Evolutionary conservation across 2,329 filamentous ascomycete species (phyloP), one percentile per base, ranked within the genome.

Genomic region (Beauveria bassiana): DNA sequence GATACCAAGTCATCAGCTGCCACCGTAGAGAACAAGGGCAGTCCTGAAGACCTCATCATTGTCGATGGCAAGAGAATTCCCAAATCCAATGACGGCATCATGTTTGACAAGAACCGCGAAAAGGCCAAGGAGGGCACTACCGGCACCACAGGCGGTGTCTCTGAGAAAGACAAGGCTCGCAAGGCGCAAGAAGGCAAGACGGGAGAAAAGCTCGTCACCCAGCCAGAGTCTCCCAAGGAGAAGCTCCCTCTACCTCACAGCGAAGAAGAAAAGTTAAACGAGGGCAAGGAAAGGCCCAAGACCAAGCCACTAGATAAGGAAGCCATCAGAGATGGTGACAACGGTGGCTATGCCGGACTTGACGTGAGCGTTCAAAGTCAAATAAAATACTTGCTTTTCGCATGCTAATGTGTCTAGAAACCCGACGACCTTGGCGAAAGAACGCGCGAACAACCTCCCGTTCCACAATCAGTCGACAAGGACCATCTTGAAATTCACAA

Each of bases 61-160:
- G 73, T 85, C 50, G 81, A 86, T 59, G 85, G 84, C 66, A 81
- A 81, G 69, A 83, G 81, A 72, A 85, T 87, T 24, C 84, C 85
- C 31, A 78, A 85, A 65, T 78, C 77, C 64, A 86, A 87, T 67
- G 86, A 96, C 71, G 91, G 93, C 46, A 91, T 97, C 62, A 97
- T 97, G 93, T 90, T 96, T 70, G 93, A 97, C 73, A 90, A 88
- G 65, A 83, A 89, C 71, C 81, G 91, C 66, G 77, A 82, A 43
- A 82, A 84, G 46, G 91, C 93, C 5, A 93, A 92, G 71, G 83
- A 92, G 72, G 93, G 93, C 52, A 96, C 91, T 2, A 90, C 89
- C 4, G 93, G 93, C 45, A 96, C 90, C 1, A 90, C 93, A 70
- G 93, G 92, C 14, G 93, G 93, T 58, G 90, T 98, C 47, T 91